These are phyloP conservation scores for Echria macrotheca DNA, from an alignment of 495 filamentous ascomycete species.

Conservation along the genomic window DNA sequence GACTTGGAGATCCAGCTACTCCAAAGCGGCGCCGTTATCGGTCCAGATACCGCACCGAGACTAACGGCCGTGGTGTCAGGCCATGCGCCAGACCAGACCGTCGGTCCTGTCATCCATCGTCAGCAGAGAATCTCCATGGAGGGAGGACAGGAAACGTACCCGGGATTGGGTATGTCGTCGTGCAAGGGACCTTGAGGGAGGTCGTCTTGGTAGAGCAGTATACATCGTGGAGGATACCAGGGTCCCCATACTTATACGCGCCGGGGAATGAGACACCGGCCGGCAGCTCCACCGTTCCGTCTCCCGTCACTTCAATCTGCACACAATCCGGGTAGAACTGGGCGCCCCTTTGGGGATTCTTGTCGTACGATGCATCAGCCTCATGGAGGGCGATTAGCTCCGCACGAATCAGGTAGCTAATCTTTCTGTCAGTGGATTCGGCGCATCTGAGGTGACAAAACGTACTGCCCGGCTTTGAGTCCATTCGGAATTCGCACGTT, in stretches of 20 bases:
- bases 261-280: slow-evolving; percentile 28
- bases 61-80: slow-evolving; percentile 25
- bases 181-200: slow-evolving; percentile 21
- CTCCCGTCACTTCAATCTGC: slow-evolving; percentile 37
- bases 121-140: neutral
- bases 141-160: slow-evolving; percentile 1
- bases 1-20: slow-evolving; percentile 32
- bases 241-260: slow-evolving; percentile 30
- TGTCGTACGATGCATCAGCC: slow-evolving; percentile 27
- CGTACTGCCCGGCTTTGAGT: slow-evolving; percentile 38
- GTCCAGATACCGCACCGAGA: slow-evolving; percentile 22
- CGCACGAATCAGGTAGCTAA: slow-evolving; percentile 38
- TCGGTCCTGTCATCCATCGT: slow-evolving; percentile 17
- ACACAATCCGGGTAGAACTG: slow-evolving; percentile 45
- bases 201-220: slow-evolving; percentile 29
- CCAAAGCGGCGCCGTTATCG: slow-evolving; percentile 23
- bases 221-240: slow-evolving; percentile 30
- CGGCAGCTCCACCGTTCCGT: slow-evolving; percentile 29
- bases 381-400: slow-evolving; percentile 47
- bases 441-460: neutral
- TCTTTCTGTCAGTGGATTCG: neutral
- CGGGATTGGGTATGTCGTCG: slow-evolving; percentile 25
- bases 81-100: slow-evolving; percentile 33
- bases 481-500: slow-evolving; percentile 37
- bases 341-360: slow-evolving; percentile 32